Conservation (phyloP, 441 rosid species). For the Aleurites moluccanus region DNA sequence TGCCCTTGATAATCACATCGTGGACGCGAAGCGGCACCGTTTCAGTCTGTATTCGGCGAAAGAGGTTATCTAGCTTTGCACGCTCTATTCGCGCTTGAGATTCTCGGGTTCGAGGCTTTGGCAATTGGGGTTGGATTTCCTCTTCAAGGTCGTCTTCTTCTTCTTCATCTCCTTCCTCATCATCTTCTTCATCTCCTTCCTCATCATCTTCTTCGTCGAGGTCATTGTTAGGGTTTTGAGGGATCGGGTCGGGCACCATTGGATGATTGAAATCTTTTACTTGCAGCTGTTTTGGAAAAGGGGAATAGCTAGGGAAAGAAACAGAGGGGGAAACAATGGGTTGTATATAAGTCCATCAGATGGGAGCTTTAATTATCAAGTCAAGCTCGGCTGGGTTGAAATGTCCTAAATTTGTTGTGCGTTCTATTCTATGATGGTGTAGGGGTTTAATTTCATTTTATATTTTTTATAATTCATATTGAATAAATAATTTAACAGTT, state of each 20-base stretch:
- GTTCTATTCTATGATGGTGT: too few species aligned
- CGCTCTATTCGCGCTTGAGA: constrained; percentile 32
- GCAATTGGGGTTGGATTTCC: constrained; percentile 29
- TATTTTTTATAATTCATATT: too few species aligned
- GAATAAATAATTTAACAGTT: too few species aligned
- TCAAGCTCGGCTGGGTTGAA: too few species aligned
- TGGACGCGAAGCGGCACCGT: constrained; percentile 76
- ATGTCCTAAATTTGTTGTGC: too few species aligned
- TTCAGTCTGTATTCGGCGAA: constrained; percentile 49
- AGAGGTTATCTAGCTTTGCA: constrained; percentile 46
- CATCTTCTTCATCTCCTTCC: constrained; percentile 26
- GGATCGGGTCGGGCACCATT: constrained; percentile 30
- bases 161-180: constrained; percentile 27
- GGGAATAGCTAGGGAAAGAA: too few species aligned
- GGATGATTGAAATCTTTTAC: too few species aligned
- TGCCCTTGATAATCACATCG: constrained; percentile 76
- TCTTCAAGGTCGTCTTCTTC: constrained; percentile 34
- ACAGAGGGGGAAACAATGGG: too few species aligned
- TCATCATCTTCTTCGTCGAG: constrained; percentile 5
- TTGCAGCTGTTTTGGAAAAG: too few species aligned
- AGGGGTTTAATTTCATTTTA: too few species aligned
- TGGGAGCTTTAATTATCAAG: too few species aligned
- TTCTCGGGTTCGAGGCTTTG: constrained; percentile 29
- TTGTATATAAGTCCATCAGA: too few species aligned
- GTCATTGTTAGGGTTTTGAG: constrained; percentile 26